Conservation (phyloP, 106 monocot genomes). For the Phalaenopsis equestris region DNA sequence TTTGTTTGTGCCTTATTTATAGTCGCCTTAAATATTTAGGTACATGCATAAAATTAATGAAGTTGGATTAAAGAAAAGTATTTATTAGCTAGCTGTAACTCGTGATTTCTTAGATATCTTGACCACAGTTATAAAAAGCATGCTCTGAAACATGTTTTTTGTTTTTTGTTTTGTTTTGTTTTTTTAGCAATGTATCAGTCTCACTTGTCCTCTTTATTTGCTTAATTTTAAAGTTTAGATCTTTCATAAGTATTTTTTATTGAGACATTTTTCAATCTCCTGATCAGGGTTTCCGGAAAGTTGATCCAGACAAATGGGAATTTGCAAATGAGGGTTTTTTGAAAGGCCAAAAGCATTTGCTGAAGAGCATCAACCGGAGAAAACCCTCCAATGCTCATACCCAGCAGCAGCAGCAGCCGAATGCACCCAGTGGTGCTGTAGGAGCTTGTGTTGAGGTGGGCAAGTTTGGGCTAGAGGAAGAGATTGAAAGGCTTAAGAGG, state of each 20-base stretch:
- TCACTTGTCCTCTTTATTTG: too few relatives aligned
- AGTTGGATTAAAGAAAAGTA: too few relatives aligned
- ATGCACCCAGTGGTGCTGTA: slow-evolving; percentile 12
- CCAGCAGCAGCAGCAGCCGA: slow-evolving; percentile 11
- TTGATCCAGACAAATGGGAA: slow-evolving; percentile 56
- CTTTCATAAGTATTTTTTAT: neutral
- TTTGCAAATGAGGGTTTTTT: slow-evolving; percentile 65
- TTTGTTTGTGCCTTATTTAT: too few relatives aligned
- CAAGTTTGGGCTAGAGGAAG: slow-evolving; percentile 52
- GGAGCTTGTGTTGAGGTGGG: slow-evolving; percentile 54
- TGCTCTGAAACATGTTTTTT: too few relatives aligned
- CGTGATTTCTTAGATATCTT: too few relatives aligned
- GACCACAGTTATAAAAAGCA: too few relatives aligned
- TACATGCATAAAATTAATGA: too few relatives aligned
- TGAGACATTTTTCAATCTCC: neutral
- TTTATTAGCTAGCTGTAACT: too few relatives aligned
- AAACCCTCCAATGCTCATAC: slow-evolving; percentile 17
- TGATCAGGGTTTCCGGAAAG: slow-evolving; percentile 48
- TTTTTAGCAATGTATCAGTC: too few relatives aligned
- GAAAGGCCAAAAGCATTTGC: slow-evolving; percentile 43
- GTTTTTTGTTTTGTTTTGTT: too few relatives aligned
- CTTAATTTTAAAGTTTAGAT: neutral
- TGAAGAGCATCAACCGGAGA: slow-evolving; percentile 41
- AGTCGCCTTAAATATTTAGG: too few relatives aligned
- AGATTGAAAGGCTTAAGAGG: slow-evolving; percentile 54